phyloP scores from a whole-genome alignment of 192 early-diverging fungal species.

The Coemansia erecta region DNA sequence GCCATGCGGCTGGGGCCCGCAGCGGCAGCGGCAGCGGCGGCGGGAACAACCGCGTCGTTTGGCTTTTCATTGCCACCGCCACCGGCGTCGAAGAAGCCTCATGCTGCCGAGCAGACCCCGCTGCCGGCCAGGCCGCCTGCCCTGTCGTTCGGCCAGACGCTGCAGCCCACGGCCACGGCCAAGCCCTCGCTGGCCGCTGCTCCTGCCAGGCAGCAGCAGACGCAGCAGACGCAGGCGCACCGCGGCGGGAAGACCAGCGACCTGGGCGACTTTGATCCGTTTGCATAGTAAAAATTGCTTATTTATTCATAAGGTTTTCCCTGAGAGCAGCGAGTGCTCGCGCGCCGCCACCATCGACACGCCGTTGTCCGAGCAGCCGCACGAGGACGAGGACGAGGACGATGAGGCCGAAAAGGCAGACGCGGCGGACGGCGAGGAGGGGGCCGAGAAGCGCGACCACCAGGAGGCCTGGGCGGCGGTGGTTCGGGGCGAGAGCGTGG shows the following conservation, averaged over 20 bases:
- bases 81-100: background rate
- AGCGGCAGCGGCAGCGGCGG: no score
- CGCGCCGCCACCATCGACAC: background rate
- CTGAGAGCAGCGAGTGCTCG: background rate
- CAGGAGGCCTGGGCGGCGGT: background rate
- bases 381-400: no score
- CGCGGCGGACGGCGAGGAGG: background rate
- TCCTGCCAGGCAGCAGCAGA: background rate
- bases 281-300: conserved; percentile 24
- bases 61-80: conserved; percentile 1
- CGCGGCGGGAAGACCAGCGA: conserved; percentile 36
- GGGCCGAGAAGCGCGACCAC: background rate
- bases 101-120: background rate
- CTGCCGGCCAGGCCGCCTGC: background rate
- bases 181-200: no score
- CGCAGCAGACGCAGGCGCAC: conserved; percentile 20
- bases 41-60: background rate
- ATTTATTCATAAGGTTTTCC: background rate
- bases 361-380: background rate
- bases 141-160: conserved; percentile 5
- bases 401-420: background rate
- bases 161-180: background rate
- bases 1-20: background rate
- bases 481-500: no score
- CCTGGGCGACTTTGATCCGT: conserved; percentile 49